Evolutionary conservation across 495 filamentous ascomycete genomes (phyloP), one percentile per base, ranked within the genome.

Genomic region (Aspergillus sclerotioniger): DNA sequence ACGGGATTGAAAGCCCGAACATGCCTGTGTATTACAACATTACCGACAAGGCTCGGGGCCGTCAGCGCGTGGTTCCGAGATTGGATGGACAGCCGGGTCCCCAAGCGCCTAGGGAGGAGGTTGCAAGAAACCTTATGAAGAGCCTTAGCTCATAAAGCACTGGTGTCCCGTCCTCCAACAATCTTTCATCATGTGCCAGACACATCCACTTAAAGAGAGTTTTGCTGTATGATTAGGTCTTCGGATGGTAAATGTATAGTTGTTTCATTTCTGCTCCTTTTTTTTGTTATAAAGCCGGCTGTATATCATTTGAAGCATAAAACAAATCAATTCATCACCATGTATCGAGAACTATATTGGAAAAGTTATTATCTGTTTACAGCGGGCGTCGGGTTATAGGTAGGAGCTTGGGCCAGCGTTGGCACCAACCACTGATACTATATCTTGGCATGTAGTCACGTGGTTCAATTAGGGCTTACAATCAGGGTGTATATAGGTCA

Each of bases 191-290:
- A 16, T 3, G 17, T 32, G 29, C 6, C 25, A 28, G 28, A 15
- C 31, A 32, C 17, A 15, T 37, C 59, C 57, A 49, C 64, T 64
- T 20, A 55, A 54, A 31, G 59, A 63, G 29, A 68, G 61, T 61
- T 57, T 70, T 63, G 57, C 58, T 77, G 74, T 77, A 77, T 61
- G 68, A 77, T 71, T 77, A 77, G 68, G 70, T 58, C 50, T 39
- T 54, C 56, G 60, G 63, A 60, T 61, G 65, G 63, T 69, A 56
- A 53, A 58, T 71, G 64, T 71, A 70, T 66, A 69, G 65, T 61
- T 69, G 67, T 52, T 69, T 37, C 62, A 58, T 55, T 65, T 64
- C 53, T 59, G 45, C 15, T 33, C 51, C 45, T 59, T 57, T 66
- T 56, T 39, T 73, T 66, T 72, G 61, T 65, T 69, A 73, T 74